Conservation (phyloP, 129 eudicot species). For the Calendula officinalis region DNA sequence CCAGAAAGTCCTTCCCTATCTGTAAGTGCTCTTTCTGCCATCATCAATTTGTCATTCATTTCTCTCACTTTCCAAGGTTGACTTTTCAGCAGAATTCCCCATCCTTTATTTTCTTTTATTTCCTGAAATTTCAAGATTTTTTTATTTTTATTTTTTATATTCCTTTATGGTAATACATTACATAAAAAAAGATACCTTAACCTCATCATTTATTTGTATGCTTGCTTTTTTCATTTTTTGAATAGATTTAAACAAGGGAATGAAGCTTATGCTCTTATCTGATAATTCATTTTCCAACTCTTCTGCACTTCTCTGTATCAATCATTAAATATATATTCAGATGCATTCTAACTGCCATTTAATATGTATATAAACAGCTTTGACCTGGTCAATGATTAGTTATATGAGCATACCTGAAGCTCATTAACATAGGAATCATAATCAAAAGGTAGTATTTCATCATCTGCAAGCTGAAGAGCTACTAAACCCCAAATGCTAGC, state of each 20-base stretch:
- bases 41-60: conserved; percentile 76
- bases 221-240: conserved; percentile 52
- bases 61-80: conserved; percentile 49
- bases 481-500: conserved; percentile 88
- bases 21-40: conserved; percentile 88
- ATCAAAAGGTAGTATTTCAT: conserved; percentile 67
- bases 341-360: not conserved
- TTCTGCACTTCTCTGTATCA: conserved; percentile 62
- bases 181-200: conserved; percentile 41
- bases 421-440: conserved; percentile 56
- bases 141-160: too few relatives aligned
- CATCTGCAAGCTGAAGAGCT: conserved; percentile 83
- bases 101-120: conserved; percentile 42
- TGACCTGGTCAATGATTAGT: not conserved
- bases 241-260: conserved; percentile 71
- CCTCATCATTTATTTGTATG: conserved; percentile 46
- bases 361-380: conserved; percentile 1
- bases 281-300: conserved; percentile 41
- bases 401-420: conserved; percentile 59
- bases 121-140: conserved; percentile 34
- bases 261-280: conserved; percentile 42
- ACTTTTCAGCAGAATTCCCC: conserved; percentile 44
- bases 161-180: conserved; percentile 3
- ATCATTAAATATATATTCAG: conserved; percentile 1
- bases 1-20: conserved; percentile 79